Percentiles rank a stretch among this genome's conserved stretches.
These are phyloP conservation scores for Micractinium sp. DNA, from an alignment of 139 green algal genomes.

Conservation along the genomic window DNA sequence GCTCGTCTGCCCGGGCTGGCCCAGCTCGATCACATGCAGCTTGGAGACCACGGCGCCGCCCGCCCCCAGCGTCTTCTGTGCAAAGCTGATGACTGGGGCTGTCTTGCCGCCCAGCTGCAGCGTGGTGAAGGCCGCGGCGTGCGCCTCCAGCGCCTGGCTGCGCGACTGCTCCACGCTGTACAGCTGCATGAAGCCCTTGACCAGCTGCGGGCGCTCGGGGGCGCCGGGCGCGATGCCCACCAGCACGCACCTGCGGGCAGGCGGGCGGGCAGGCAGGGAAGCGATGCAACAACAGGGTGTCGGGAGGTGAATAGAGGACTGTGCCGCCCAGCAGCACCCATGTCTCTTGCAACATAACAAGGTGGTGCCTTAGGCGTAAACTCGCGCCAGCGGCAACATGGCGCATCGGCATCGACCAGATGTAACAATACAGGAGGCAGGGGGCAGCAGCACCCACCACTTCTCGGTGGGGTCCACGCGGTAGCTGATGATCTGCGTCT, in stretches of 20 bases:
- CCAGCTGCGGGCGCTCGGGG: slow-evolving; percentile 92
- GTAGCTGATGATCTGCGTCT: slow-evolving; percentile 99
- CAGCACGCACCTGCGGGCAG: slow-evolving; percentile 62
- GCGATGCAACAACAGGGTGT: too few species aligned
- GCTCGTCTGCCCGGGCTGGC: slow-evolving; percentile 53
- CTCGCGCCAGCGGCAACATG: neutral
- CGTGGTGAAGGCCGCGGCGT: slow-evolving; percentile 93
- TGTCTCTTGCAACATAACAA: too few species aligned
- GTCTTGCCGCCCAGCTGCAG: slow-evolving; percentile 75
- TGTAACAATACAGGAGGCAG: neutral
- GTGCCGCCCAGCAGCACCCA: too few species aligned
- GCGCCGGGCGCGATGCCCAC: slow-evolving; percentile 96
- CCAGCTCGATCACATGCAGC: slow-evolving; percentile 99
- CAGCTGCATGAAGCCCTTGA: slow-evolving; percentile 99
- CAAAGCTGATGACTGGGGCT: slow-evolving; percentile 94
- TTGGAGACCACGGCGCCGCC: slow-evolving; percentile 78
- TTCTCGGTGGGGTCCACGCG: slow-evolving; percentile 85
- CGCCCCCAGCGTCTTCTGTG: slow-evolving; percentile 91
- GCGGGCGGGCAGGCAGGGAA: too few species aligned
- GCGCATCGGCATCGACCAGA: neutral
- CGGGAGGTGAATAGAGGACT: too few species aligned
- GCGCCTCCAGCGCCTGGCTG: slow-evolving; percentile 97
- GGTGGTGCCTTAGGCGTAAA: too few species aligned
- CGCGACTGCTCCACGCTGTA: slow-evolving; percentile 96
- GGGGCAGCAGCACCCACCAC: slow-evolving; percentile 75